Base-by-base conservation (phyloP, 2,329 filamentous ascomycete species). In the Aspergillus eucalypticola region DNA sequence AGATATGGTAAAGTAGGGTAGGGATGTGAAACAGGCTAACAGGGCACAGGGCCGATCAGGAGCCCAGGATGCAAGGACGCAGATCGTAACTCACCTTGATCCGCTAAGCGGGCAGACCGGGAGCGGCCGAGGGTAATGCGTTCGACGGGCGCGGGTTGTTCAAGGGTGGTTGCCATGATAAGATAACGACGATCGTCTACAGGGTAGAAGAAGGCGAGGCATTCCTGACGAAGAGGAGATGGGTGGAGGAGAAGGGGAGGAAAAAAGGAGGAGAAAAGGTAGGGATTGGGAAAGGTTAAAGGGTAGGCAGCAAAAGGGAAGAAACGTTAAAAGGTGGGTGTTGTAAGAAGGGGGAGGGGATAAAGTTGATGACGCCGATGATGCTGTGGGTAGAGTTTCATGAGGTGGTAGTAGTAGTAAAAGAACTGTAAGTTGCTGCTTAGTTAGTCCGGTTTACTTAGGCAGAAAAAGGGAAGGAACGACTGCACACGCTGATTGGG, bases 91-190 rank as follows among this genome's bases (percentile, higher is more conserved):
- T 71, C 62, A 75, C 73, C 73, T 65, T 75, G 72, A 63, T 74
- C 73, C 41, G 73, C 68, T 64, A 74, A 51, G 60, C 71, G 68
- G 56, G 67, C 59, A 55, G 70, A 72, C 62, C 68, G 67, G 56
- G 65, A 65, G 48, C 66, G 63, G 41, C 59, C 54, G 39, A 64
- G 58, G 21, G 54, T 51, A 41, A 23, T 56, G 55, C 54, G 56
- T 39, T 51, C 63, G 60, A 54, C 57, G 38, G 59, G 62, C 52
- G 64, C 61, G 38, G 66, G 66, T 60, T 72, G 66, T 65, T 75
- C 70, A 61, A 70, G 64, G 57, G 67, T 71, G 57, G 67, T 71
- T 41, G 72, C 72, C 72, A 73, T 74, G 56, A 61, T 68, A 59
- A 60, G 58, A 62, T 59, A 63, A 42, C 51, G 51, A 35, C 49